Base-by-base conservation (phyloP, 345 rosid genomes). In the Geranium rotundifolium region DNA sequence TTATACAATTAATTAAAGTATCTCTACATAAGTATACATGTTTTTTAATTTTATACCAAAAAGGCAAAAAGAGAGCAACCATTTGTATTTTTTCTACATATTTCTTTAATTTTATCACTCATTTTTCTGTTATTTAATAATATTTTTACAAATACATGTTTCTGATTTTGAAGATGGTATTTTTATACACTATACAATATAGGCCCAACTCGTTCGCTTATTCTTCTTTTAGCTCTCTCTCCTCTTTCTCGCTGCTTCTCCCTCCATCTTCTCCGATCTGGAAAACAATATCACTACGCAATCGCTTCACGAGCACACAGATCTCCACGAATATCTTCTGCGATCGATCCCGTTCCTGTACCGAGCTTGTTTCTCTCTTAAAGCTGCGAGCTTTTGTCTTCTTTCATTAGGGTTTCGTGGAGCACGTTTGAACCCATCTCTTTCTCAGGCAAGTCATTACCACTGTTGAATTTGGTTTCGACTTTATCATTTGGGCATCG, bases 341-440 rank as follows among this genome's bases (percentile, higher is more conserved):
- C 64, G 76, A 73, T 77, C 65, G 62, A 57, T 65, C 73, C 66
- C 64, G 7, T 7, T 41, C 52, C 9, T 54, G 17, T 16, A 17
- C 17, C 17, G 27, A 52, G 29, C 50, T 15, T 13, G 14, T 2
- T 17, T 7, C 7, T 19, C 15, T 4, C 6, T 60, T 15, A 20
- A 10, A 12, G 15, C 19, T 52, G 14, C 54, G 7, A 31, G 15
- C 49, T 49, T 54, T n/a, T 39, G 57, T 60, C 56, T 54, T 19
- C 37, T 54, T 54, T 57, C 60, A 12, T 77, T 81, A 81, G 83
- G 86, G 86, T 79, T 82, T 78, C 59, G 19, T 29, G 17, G 34
- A 29, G 17, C 18, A 19, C 69, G 63, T 60, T 15, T 15, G 46
- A 52, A 60, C 30, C n/a, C 9, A 27, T 2, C 19, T 20, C 27